Conservation (phyloP, 352 stramenopile species). For the Globisporangium cystogenes region DNA sequence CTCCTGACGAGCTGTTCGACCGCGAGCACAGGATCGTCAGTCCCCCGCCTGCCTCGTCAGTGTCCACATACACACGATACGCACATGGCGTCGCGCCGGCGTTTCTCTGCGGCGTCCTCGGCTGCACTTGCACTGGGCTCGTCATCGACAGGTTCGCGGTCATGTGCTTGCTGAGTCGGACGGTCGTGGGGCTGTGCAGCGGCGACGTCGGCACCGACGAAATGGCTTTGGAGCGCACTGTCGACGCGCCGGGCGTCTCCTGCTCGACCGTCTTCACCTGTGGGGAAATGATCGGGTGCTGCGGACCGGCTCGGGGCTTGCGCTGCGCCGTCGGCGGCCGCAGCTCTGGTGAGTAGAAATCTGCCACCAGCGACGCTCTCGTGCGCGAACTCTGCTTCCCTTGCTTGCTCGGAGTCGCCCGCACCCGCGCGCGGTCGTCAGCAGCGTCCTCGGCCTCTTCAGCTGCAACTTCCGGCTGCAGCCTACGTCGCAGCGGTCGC, state of each 20-base stretch:
- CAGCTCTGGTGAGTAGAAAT: conserved; percentile 3
- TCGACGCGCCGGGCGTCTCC: background rate
- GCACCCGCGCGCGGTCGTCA: too few species aligned
- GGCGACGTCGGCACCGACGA: conserved; percentile 15
- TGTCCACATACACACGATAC: background rate
- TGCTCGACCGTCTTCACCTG: conserved; percentile 9
- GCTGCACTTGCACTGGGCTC: conserved; percentile 16
- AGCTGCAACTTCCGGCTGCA: too few species aligned
- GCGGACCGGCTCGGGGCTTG: conserved; percentile 2
- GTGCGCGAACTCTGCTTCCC: background rate
- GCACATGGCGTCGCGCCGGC: conserved; percentile 10
- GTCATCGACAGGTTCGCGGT: conserved; percentile 31
- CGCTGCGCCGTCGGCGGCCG: background rate
- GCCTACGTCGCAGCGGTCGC: too few species aligned
- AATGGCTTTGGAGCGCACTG: conserved; percentile 3
- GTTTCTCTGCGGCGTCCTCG: conserved; percentile 7
- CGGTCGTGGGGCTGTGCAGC: conserved; percentile 33
- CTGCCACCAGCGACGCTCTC: background rate
- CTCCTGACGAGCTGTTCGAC: conserved; percentile 9
- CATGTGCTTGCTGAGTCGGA: conserved; percentile 28
- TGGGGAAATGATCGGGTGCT: conserved; percentile 10
- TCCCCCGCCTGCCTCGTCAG: background rate
- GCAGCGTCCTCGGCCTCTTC: too few species aligned
- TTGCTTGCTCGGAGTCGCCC: too few species aligned
- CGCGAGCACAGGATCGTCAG: background rate